Evolutionary conservation across 2,329 filamentous ascomycete species (phyloP), one percentile per base, ranked within the genome.

Genomic region (Trichoderma aggressivum): DNA sequence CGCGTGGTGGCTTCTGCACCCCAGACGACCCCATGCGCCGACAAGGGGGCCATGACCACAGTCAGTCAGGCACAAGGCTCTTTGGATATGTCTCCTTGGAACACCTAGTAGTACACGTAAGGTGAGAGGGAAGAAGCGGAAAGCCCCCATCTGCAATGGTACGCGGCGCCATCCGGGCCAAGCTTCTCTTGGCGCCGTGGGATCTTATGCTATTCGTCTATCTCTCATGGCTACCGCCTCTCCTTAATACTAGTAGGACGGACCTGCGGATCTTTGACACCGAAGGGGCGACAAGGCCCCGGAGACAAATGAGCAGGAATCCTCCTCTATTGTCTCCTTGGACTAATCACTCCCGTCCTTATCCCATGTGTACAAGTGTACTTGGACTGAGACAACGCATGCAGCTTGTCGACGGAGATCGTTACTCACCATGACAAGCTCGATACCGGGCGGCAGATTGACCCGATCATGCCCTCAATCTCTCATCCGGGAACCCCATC

Each of bases 1-100:
- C 56, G 69, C 55, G 36, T 68, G 56, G 63, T 53, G 55, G 63
- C 65, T 63, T 63, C 70, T 72, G 70, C 43, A 72, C 70, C 70
- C 70, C 70, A 72, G 70, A 72, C 70, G 61, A 65, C 50, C 30
- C 56, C 55, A 69, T 60, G 53, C 43, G 34, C 34, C 34, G 36
- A 21, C 50, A 43, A 43, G 39, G 24, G 56, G 26, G 39, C 56
- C 28, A 61, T 50, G 56, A n/a, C 56, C 67, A 50, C 50, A 56
- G 59, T n/a, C 50, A 56, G 59, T n/a, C 67, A 70, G 67, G 67
- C 67, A 63, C 67, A 32, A 43, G 43, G 28, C 39, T 6, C 18
- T 55, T 62, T 16, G 34, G 18, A 34, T 69, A 16, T 60, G 30
- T 53, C 62, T 66, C 34, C 36, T 66, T 66, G 24, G 24, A 56